Evolutionary conservation across 2,329 filamentous ascomycete genomes (phyloP).

Genomic region (Helotiales sp.): DNA sequence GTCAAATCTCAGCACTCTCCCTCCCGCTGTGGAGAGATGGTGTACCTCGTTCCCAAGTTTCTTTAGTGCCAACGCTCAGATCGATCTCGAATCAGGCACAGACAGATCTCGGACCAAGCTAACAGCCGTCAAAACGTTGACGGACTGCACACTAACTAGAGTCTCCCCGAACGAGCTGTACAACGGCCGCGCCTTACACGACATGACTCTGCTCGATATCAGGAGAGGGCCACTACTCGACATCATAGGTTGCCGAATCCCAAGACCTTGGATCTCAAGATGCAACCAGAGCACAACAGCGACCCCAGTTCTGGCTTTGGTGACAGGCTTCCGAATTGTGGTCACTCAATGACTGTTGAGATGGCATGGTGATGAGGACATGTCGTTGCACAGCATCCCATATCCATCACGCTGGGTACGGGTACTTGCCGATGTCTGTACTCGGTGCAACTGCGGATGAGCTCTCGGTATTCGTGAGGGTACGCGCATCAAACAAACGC

Average conservation of each 20-base stretch:
- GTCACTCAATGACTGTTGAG: background rate
- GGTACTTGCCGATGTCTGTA: background rate
- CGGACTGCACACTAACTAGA: background rate
- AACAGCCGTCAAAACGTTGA: background rate
- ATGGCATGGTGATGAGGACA: background rate
- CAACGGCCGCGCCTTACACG: background rate
- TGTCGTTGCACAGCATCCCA: background rate
- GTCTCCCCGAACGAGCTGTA: background rate
- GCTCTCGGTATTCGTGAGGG: background rate
- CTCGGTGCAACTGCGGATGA: background rate
- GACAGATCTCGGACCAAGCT: background rate
- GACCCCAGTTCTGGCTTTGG: background rate
- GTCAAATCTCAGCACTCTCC: conserved; percentile 1
- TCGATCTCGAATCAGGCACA: background rate
- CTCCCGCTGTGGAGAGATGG: background rate
- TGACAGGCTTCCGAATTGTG: too few species aligned
- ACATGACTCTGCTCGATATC: too few species aligned
- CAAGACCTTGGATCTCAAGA: too few species aligned
- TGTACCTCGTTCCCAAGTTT: background rate
- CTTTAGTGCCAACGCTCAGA: background rate
- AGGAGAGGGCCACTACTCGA: too few species aligned
- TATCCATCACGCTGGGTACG: background rate
- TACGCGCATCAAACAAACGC: too few species aligned
- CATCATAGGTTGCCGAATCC: too few species aligned
- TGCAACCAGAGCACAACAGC: background rate